These are phyloP conservation scores for Ziziphus jujuba DNA, from an alignment of 306 rosid species.

Conservation along the genomic window DNA sequence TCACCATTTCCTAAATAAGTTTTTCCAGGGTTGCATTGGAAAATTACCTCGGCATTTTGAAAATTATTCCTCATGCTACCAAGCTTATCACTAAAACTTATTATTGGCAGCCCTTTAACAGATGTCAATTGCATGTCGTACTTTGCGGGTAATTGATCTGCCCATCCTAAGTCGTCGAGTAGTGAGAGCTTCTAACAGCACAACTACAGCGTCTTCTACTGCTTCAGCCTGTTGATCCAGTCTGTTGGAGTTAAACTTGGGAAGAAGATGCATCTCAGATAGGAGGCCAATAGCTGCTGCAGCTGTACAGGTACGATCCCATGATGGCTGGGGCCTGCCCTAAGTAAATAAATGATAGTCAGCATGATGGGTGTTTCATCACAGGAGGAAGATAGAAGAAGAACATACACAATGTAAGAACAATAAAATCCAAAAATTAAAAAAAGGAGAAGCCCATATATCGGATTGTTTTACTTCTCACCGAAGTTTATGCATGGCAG, in stretches of 20 bases:
- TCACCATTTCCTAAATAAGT: background rate
- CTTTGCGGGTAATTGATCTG: slow-evolving; percentile 76
- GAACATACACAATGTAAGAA: slow-evolving; percentile 7
- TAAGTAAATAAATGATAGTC: slow-evolving; percentile 18
- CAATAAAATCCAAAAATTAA: background rate
- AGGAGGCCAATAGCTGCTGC: slow-evolving; percentile 82
- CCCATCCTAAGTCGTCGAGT: slow-evolving; percentile 87
- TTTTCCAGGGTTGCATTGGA: background rate
- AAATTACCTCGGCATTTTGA: slow-evolving; percentile 18
- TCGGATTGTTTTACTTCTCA: slow-evolving; percentile 33
- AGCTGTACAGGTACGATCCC: slow-evolving; percentile 97
- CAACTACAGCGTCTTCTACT: slow-evolving; percentile 56
- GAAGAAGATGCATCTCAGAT: slow-evolving; percentile 71
- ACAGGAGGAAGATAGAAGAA: background rate
- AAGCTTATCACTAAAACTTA: background rate
- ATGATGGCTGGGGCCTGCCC: slow-evolving; percentile 89
- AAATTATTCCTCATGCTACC: background rate
- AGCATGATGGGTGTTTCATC: background rate
- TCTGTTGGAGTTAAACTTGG: slow-evolving; percentile 45
- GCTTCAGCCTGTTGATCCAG: slow-evolving; percentile 71
- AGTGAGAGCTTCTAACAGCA: slow-evolving; percentile 75
- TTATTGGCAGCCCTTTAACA: slow-evolving; percentile 28
- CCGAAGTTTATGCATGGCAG: slow-evolving; percentile 95
- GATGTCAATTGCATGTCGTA: slow-evolving; percentile 54
- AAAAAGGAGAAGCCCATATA: background rate